Conservation (phyloP, 2,329 filamentous ascomycete genomes). For the Talaromyces islandicus region DNA sequence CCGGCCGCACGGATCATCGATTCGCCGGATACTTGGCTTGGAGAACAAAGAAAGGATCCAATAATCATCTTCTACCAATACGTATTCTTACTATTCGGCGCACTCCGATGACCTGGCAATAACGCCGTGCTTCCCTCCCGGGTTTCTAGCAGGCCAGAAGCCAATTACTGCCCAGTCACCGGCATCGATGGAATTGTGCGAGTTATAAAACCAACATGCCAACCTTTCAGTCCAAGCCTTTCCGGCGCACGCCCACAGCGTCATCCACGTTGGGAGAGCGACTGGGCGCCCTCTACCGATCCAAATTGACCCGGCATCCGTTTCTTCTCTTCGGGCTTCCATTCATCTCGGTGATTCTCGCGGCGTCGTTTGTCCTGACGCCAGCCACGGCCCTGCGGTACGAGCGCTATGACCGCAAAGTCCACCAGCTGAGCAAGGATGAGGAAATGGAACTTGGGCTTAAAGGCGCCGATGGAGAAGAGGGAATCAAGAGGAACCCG, state of each 20-base stretch:
- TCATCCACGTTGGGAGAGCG: conserved; percentile 56
- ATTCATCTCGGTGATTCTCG: conserved; percentile 83
- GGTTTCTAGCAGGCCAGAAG: neutral
- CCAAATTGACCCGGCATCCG: conserved; percentile 67
- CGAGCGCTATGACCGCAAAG: conserved; percentile 85
- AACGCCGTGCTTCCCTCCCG: neutral
- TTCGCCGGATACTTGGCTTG: neutral
- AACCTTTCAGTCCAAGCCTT: conserved; percentile 65
- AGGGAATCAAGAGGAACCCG: conserved; percentile 60
- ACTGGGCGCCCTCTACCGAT: conserved; percentile 71
- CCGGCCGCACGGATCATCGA: neutral
- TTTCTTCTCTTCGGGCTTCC: conserved; percentile 92
- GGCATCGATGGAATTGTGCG: neutral
- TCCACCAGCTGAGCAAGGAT: conserved; percentile 75
- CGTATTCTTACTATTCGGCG: neutral
- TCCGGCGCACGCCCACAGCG: conserved; percentile 50
- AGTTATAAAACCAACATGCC: conserved; percentile 42
- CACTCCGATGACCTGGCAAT: neutral
- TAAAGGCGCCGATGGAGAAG: conserved; percentile 63
- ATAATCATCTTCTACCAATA: neutral
- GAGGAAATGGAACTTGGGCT: conserved; percentile 75
- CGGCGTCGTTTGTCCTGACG: conserved; percentile 88
- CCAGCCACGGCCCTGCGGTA: conserved; percentile 91
- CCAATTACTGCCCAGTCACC: neutral
- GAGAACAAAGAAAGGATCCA: neutral